A percentile compares a stretch with the other conserved stretches of the same genome.
Conservation (phyloP, 73 alveolate genomes). For the Paramecium sonneborni region DNA sequence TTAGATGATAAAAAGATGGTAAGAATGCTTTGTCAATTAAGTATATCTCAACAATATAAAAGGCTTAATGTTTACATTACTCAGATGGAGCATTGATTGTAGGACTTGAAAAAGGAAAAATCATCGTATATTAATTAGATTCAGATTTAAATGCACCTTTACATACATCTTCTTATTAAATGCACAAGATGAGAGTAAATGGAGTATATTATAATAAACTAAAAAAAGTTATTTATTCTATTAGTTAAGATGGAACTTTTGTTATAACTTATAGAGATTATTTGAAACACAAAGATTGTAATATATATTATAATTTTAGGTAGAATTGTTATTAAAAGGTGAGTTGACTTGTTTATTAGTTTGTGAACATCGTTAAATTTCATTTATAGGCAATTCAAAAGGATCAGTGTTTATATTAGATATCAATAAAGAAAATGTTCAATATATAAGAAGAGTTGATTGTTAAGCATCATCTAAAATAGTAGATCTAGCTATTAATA, state of each 20-base stretch:
- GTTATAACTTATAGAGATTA: not conserved
- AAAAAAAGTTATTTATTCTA: not conserved
- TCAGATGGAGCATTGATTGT: not conserved
- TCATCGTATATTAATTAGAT: not conserved
- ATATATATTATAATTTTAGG: not conserved
- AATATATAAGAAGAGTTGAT: not conserved
- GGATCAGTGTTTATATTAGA: slow-evolving; percentile 1
- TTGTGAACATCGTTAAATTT: not conserved
- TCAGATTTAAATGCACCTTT: not conserved
- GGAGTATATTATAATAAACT: slow-evolving; percentile 19
- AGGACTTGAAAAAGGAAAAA: not conserved
- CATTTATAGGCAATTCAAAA: not conserved
- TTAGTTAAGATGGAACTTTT: not conserved
- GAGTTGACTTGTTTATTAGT: not conserved
- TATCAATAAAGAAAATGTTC: not conserved
- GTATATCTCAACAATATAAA: not conserved
- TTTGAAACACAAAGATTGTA: not conserved
- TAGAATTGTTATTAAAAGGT: not conserved
- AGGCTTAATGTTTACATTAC: not conserved
- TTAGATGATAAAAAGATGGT: not conserved
- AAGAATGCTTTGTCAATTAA: not conserved
- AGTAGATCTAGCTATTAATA: not conserved
- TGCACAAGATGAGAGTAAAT: not conserved
- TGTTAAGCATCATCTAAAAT: not conserved
- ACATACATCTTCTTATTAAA: not conserved